Evolutionary conservation across 257 asterid species (phyloP).

Genomic region (Ligustrum vulgare): DNA sequence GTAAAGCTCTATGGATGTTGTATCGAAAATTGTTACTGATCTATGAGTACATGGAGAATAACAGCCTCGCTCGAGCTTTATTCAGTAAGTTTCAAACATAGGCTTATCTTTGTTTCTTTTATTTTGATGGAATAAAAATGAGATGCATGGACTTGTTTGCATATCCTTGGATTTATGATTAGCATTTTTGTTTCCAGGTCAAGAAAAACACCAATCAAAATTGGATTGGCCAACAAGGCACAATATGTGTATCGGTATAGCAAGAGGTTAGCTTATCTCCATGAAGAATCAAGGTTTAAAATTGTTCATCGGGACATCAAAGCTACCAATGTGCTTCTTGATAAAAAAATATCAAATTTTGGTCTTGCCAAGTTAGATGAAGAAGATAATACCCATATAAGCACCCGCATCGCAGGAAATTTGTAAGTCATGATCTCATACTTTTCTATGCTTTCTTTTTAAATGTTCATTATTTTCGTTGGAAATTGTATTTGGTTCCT

Average conservation of each 20-base stretch:
- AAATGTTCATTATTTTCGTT: too few species aligned
- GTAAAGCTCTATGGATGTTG: conserved; percentile 49
- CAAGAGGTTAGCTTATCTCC: conserved; percentile 59
- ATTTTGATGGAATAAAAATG: not conserved
- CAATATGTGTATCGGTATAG: conserved; percentile 50
- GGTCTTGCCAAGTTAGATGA: conserved; percentile 64
- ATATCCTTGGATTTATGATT: not conserved
- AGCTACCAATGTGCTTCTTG: conserved; percentile 63
- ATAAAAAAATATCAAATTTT: conserved; percentile 54
- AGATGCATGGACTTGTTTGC: not conserved
- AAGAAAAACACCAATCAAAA: conserved; percentile 35
- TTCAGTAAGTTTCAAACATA: conserved; percentile 33
- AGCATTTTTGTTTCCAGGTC: conserved; percentile 34
- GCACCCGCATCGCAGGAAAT: conserved; percentile 63
- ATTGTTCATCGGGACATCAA: conserved; percentile 62
- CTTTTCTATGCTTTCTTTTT: too few species aligned
- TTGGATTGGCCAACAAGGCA: conserved; percentile 58
- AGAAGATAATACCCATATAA: conserved; percentile 59
- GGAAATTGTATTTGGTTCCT: too few species aligned
- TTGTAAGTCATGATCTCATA: conserved; percentile 22
- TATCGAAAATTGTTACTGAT: conserved; percentile 53
- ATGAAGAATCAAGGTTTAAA: conserved; percentile 55
- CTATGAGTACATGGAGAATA: conserved; percentile 63
- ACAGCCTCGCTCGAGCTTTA: conserved; percentile 57
- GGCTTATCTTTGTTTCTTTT: not conserved